Conservation (phyloP, 2,329 filamentous ascomycete species). For the Xylaria sp. region DNA sequence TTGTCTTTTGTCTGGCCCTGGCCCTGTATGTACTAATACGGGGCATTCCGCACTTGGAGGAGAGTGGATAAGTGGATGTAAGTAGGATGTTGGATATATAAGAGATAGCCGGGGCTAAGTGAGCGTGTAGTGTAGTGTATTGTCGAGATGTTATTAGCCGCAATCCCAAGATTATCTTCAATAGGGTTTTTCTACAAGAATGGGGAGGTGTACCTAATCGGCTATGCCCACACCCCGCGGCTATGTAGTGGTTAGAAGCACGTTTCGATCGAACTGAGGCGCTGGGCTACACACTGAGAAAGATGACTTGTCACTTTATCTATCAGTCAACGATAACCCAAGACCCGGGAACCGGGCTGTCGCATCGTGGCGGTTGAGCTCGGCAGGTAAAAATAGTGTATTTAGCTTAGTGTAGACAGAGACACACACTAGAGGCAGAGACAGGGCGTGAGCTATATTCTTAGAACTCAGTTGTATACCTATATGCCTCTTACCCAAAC, state of each 20-base stretch:
- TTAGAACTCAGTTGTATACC: neutral
- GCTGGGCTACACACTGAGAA: conserved; percentile 13
- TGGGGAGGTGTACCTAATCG: conserved; percentile 23
- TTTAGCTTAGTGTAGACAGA: conserved; percentile 1
- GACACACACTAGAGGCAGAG: neutral
- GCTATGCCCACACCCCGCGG: conserved; percentile 11
- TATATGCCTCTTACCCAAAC: neutral
- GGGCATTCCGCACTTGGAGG: conserved; percentile 20
- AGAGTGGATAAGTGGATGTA: conserved; percentile 4
- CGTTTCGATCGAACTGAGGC: conserved; percentile 37
- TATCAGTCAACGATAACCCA: conserved; percentile 31
- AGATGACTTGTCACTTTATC: conserved; percentile 36
- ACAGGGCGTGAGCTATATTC: neutral
- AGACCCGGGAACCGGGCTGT: conserved; percentile 40
- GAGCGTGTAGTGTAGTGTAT: conserved; percentile 17
- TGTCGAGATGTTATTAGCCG: conserved; percentile 32
- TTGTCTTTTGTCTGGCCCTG: too few species aligned
- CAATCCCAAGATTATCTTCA: conserved; percentile 22
- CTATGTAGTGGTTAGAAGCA: conserved; percentile 7
- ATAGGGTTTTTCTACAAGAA: neutral
- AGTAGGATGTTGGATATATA: conserved; percentile 21
- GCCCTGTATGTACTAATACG: neutral
- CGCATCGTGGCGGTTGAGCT: conserved; percentile 34
- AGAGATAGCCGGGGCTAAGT: conserved; percentile 6
- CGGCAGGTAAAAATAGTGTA: conserved; percentile 18